Evolutionary conservation across 2,329 filamentous ascomycete species (phyloP).

Genomic region (Cladophialophora psammophila): DNA sequence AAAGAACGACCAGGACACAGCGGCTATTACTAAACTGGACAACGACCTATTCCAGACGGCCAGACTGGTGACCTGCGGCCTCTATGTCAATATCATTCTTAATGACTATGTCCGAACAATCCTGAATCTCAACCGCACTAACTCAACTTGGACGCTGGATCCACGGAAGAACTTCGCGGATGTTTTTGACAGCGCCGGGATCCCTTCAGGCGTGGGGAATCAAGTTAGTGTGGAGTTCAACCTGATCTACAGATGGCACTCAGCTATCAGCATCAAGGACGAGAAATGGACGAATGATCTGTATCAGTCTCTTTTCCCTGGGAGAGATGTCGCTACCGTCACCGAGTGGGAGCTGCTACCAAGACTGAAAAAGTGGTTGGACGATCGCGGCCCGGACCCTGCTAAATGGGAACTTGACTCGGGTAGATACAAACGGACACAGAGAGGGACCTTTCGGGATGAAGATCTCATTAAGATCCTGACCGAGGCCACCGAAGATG

Average conservation of each 20-base stretch:
- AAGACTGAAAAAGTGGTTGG: conserved; percentile 70
- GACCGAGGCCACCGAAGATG: conserved; percentile 74
- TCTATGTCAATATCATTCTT: conserved; percentile 43
- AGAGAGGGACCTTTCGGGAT: conserved; percentile 71
- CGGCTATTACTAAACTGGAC: conserved; percentile 55
- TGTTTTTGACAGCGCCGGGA: conserved; percentile 54
- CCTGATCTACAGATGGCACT: conserved; percentile 87
- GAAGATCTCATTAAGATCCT: conserved; percentile 78
- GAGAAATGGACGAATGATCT: conserved; percentile 80
- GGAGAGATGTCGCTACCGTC: conserved; percentile 63
- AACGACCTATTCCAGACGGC: conserved; percentile 65
- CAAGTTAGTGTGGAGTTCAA: conserved; percentile 90
- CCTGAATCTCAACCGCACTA: conserved; percentile 41
- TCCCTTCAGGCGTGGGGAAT: conserved; percentile 78
- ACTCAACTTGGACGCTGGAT: conserved; percentile 42
- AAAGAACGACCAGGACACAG: conserved; percentile 40
- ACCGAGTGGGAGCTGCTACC: conserved; percentile 66
- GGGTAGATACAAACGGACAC: conserved; percentile 67
- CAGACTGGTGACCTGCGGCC: conserved; percentile 50
- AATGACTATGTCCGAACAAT: conserved; percentile 43
- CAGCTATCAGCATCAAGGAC: conserved; percentile 75
- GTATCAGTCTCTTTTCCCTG: conserved; percentile 65
- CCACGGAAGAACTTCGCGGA: conserved; percentile 39
- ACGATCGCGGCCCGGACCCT: conserved; percentile 69
- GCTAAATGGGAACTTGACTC: conserved; percentile 71